Evolutionary conservation across 441 rosid species (phyloP).

Genomic region (Francoa sonchifolia): DNA sequence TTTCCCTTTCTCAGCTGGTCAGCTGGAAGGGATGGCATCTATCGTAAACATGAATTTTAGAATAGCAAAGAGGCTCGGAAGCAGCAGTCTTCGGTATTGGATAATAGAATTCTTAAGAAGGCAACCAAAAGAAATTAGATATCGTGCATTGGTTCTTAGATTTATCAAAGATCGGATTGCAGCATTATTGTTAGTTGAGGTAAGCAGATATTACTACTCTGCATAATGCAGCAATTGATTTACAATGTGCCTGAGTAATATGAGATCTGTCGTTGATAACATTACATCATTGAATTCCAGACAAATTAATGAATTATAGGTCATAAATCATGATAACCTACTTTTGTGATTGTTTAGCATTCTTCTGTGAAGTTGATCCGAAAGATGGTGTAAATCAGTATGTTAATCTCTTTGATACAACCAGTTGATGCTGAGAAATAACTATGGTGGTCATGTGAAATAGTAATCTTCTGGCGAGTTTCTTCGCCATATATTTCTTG

Average conservation of each 20-base stretch:
- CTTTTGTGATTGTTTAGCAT: too few species aligned
- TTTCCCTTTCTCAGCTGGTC: conserved; percentile 80
- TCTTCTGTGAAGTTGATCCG: too few species aligned
- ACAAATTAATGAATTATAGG: too few species aligned
- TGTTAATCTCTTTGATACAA: too few species aligned
- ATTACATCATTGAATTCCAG: too few species aligned
- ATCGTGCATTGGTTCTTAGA: conserved; percentile 58
- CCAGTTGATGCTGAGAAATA: too few species aligned
- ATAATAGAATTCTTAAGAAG: conserved; percentile 65
- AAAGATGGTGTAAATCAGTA: too few species aligned
- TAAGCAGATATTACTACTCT: conserved; percentile 15
- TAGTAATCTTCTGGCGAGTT: too few species aligned
- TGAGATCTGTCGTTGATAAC: background rate
- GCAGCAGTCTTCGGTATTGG: conserved; percentile 78
- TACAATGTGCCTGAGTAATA: background rate
- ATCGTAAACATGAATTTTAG: conserved; percentile 51
- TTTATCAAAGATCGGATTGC: conserved; percentile 81
- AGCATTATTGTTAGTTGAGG: conserved; percentile 68
- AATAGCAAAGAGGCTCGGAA: conserved; percentile 45
- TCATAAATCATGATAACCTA: too few species aligned
- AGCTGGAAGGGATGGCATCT: conserved; percentile 81
- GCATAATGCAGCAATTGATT: background rate
- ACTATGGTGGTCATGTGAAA: too few species aligned
- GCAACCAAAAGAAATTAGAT: conserved; percentile 62
- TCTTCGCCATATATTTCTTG: too few species aligned